phyloP scores from a whole-genome alignment of 768 basidiomycete species.

The Pleurotus cornucopiae region DNA sequence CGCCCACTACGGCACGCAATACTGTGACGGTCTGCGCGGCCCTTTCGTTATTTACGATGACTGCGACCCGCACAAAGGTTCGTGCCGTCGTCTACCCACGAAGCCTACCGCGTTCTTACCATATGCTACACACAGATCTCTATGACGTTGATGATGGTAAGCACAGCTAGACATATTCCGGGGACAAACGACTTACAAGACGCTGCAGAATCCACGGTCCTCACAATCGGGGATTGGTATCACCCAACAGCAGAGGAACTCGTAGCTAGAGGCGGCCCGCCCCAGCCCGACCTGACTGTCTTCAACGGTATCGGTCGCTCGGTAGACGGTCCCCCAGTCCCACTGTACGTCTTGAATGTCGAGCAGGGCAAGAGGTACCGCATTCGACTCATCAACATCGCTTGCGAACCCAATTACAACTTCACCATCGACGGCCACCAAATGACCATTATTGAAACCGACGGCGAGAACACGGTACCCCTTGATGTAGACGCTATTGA shows the following conservation, averaged over 20 bases:
- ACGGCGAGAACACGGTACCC: constrained; percentile 38
- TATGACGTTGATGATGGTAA: constrained; percentile 13
- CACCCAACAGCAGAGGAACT: not conserved
- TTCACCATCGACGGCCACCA: constrained; percentile 44
- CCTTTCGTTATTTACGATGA: constrained; percentile 34
- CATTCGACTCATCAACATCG: constrained; percentile 29
- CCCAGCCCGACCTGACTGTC: constrained; percentile 13
- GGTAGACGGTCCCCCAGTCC: constrained; percentile 15
- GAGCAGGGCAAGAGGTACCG: constrained; percentile 28
- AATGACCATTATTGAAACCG: constrained; percentile 52
- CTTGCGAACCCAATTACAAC: constrained; percentile 30
- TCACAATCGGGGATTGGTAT: constrained; percentile 25
- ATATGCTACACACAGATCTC: not conserved
- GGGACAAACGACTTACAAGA: not conserved
- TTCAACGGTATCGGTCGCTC: constrained; percentile 38
- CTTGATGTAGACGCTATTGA: constrained; percentile 37
- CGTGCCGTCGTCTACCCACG: constrained; percentile 27
- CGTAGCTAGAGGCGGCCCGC: not conserved
- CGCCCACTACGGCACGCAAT: constrained; percentile 29
- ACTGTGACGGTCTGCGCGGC: constrained; percentile 44
- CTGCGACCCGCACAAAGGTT: constrained; percentile 22
- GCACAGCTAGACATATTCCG: not conserved
- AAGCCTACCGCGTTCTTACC: constrained; percentile 20
- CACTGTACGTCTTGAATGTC: constrained; percentile 31
- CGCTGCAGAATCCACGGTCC: constrained; percentile 21